Evolutionary conservation across 78 protist species (phyloP).

Genomic region (Dictyostelium discoideum): dicty_2.7 NC_007088.5:2278501-2279000

Average conservation of each 20-base stretch:
- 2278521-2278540: background rate
- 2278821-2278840: constrained; percentile 1
- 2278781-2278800: constrained; percentile 21
- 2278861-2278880: constrained; percentile 19
- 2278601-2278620: background rate
- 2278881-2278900: constrained; percentile 6
- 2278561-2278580: background rate
- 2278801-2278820: constrained; percentile 15
- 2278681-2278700: too few relatives aligned
- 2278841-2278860: constrained; percentile 43
- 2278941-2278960: constrained; percentile 7
- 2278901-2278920: constrained; percentile 13
- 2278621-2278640: too few relatives aligned
- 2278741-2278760: too few relatives aligned
- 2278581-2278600: background rate
- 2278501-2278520: too few relatives aligned
- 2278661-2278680: background rate
- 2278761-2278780: background rate
- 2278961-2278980: background rate
- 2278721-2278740: too few relatives aligned
- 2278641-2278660: too few relatives aligned
- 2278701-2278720: too few relatives aligned
- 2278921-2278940: background rate
- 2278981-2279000: background rate
- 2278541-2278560: background rate